Conservation (phyloP, 73 alveolate species). For the Paramecium octaurelia region DNA sequence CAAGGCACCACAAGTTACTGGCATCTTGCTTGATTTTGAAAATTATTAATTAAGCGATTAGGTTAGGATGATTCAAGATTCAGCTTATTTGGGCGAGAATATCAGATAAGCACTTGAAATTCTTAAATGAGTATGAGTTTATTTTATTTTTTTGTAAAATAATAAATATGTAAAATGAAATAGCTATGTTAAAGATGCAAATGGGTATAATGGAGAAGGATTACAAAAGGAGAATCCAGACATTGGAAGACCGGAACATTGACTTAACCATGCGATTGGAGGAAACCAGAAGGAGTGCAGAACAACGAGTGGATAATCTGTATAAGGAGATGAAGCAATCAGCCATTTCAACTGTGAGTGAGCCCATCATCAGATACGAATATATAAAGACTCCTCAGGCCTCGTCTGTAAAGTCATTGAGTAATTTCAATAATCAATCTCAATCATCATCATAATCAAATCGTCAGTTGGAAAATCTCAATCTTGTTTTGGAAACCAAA, state of each 20-base stretch:
- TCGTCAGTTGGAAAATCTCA: conserved; percentile 35
- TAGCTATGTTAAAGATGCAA: neutral
- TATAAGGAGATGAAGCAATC: neutral
- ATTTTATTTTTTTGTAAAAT: neutral
- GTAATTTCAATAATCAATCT: neutral
- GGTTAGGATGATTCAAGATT: neutral
- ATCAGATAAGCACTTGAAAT: conserved; percentile 28
- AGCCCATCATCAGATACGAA: conserved; percentile 8
- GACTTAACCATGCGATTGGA: neutral
- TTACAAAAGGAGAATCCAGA: neutral
- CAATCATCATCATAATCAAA: neutral
- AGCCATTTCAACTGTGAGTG: neutral
- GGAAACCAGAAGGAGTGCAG: conserved; percentile 17
- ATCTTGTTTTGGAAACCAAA: neutral
- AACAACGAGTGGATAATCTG: neutral
- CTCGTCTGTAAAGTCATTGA: neutral
- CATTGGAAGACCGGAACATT: neutral
- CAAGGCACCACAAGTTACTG: conserved; percentile 28
- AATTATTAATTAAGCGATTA: neutral
- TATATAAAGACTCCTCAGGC: neutral
- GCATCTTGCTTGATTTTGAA: conserved; percentile 31
- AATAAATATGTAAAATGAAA: conserved; percentile 1
- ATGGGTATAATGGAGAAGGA: neutral
- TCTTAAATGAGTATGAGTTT: conserved; percentile 9
- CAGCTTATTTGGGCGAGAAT: neutral